Evolutionary conservation across 495 filamentous ascomycete species (phyloP), one percentile per base, ranked within the genome.

Genomic region (Glutinoglossum americanum): DNA sequence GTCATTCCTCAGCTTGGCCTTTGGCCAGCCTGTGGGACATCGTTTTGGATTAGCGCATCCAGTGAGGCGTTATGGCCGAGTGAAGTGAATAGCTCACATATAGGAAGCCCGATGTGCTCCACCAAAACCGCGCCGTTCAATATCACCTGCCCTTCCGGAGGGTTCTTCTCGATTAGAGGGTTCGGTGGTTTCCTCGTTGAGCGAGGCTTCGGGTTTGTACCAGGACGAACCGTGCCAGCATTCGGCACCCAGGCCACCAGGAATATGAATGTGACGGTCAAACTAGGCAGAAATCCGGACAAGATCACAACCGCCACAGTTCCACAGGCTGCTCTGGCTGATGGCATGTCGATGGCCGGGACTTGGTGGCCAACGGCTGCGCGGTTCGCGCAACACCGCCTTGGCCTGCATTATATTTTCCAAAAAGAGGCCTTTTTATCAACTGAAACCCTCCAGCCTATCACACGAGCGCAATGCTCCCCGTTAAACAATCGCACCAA

Each of bases 1-100:
- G 57, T 60, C 45, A 25, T 23, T 9, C 58, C 58, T 41, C 13
- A 48, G 19, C 26, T 58, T 11, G 51, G 28, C 21, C 7, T 55
- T 6, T 41, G 53, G 53, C 51, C 1, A 1, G 51, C 51, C 13
- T 30, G 51, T 13, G 53, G 53, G 23, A 58, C 28, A 19, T 13
- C 15, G 13, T 41, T 58, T 48, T 60, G 25, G n/a, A 25, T 60
- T 48, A 60, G 44, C 17, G 53, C 26, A 8, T 17, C 53, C 35
- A 35, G 28, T 35, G 3, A 55, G 27, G n/a, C 28, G 23, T 25
- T 55, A 7, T 55, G 53, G 53, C 53, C 53, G 11, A 23, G 9
- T 32, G 15, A 35, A 23, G 28, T 55, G 10, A 41, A 55, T 19
- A 19, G 3, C 21, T 27, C 53, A 15, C 30, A 55, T 55, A 33